Base-by-base conservation (phyloP, 2,329 filamentous ascomycete genomes). In the Ceratocystis cacaofunesta region DNA sequence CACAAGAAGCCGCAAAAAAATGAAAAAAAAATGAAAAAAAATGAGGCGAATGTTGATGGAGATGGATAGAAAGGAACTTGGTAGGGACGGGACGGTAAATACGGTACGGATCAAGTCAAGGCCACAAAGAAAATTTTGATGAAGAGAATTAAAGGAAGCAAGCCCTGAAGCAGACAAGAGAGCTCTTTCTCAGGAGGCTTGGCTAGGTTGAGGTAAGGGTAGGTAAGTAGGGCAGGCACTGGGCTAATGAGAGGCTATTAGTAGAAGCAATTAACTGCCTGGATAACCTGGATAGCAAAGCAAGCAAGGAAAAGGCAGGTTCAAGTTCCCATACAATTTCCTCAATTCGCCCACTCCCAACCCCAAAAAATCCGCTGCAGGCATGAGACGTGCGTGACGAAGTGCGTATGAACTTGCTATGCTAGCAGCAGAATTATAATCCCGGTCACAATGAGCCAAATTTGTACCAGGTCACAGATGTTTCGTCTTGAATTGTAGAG, bases 61-160 rank as follows among this genome's bases (percentile, higher is more conserved):
- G 7, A 58, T 3, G 15, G n/a, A 58, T 36, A 25, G 61, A 46
- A 36, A 62, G 36, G 43, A 48, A 36, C 12, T 19, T n/a, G n/a
- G 22, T 3, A 62, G 28, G 48, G 48, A 52, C 22, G 15, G 10
- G 22, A 30, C 25, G 15, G 30, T n/a, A 36, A 41, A 46, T 62
- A 62, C 44, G 44, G 5, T 36, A 58, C 15, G 55, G 17, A 30
- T 41, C 12, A 41, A 41, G 36, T 41, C 55, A 58, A 62, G 43
- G 43, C 61, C 61, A 62, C 61, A 28, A 62, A 62, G 43, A 62
- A 62, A 62, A 46, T 6, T 62, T 58, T 58, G 55, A 58, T 58
- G 55, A 17, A 25, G 36, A 15, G 41, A 22, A 61, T 41, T 30
- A 61, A 61, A 46, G 15, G 30, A 58, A 58, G n/a, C 28, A 61